phyloP scores from a whole-genome alignment of 306 rosid genomes.

The Prunus mira region DNA sequence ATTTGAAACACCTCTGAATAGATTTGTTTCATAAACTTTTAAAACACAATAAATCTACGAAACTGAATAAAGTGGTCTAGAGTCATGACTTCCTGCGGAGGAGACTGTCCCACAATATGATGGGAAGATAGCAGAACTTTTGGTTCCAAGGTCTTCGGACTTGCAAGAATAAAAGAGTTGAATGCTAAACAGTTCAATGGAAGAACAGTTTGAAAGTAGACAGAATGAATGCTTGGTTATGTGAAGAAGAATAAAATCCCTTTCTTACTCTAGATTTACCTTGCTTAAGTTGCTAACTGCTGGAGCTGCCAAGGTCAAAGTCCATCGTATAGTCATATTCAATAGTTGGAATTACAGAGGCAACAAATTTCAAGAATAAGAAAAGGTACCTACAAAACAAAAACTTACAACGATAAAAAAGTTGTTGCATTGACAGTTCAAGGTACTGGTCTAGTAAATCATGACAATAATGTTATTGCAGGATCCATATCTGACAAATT shows the following conservation, averaged over 20 bases:
- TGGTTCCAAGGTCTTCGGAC: not conserved
- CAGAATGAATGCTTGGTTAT: not conserved
- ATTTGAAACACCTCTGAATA: not conserved
- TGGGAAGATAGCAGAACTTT: not conserved
- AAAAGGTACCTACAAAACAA: slow-evolving; percentile 69
- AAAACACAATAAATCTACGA: not conserved
- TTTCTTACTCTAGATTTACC: slow-evolving; percentile 29
- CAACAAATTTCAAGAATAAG: slow-evolving; percentile 91
- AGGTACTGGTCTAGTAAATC: not conserved
- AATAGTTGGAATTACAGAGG: slow-evolving; percentile 95
- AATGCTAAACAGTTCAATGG: not conserved
- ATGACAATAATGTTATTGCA: not conserved
- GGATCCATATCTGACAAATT: not conserved
- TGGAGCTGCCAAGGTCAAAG: slow-evolving; percentile 93
- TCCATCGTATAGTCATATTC: slow-evolving; percentile 98
- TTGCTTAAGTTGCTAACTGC: slow-evolving; percentile 36
- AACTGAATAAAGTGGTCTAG: no score
- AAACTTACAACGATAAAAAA: not conserved
- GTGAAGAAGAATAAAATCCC: not conserved
- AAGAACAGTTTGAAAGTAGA: not conserved
- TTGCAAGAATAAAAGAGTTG: not conserved
- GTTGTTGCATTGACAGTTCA: not conserved
- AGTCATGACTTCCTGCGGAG: not conserved
- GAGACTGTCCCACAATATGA: not conserved
- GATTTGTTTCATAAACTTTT: not conserved